Base-by-base conservation (phyloP, 2,329 filamentous ascomycete species). In the Colletotrichum euphorbiae region DNA sequence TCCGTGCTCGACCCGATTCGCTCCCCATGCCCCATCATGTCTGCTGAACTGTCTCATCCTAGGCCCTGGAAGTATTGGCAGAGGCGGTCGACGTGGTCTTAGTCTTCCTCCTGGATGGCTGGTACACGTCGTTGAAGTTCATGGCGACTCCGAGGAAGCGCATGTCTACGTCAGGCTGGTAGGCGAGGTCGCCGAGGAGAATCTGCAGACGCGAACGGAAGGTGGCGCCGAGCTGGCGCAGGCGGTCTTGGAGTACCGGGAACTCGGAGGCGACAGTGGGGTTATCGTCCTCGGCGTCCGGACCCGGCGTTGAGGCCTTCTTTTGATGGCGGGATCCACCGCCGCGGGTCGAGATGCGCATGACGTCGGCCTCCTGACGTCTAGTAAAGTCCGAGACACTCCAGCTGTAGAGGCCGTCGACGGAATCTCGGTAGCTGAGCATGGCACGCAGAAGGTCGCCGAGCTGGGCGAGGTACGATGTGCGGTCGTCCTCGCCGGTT, bases 61-160 rank as follows among this genome's bases (percentile, higher is more conserved):
- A 70, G 15, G 33, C 54, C 31, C 62, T 65, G 28, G 67, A 70
- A 17, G 69, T 60, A 13, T 66, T 67, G 11, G 56, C 69, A 1
- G 62, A 69, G 19, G 67, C 62, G n/a, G 45, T 64, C 19, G 59
- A 67, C 6, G 73, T 71, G 6, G 73, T 69, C 78, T 82, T 85
- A 67, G 85, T 81, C 80, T 90, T 89, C 77, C 90, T 87, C 74
- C 90, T 85, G 50, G 90, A 87, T 13, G 93, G 92, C 79, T 93
- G 88, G 79, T 98, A 98, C 28, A 97, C 92, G 77, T 98, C 95
- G 80, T 99, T 99, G 80, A 98, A 99, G 80, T 98, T 99, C 93
- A 99, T 98, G 45, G 96, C 93, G 52, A 98, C 94, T 43, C 93
- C 96, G 72, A 99, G 81, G 83, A 98, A 98, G 62, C 95, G 87